Percentiles rank a stretch among this genome's conserved stretches.
phyloP scores from a whole-genome alignment of 768 basidiomycete genomes.

The Hemileccinum rubropunctum region DNA sequence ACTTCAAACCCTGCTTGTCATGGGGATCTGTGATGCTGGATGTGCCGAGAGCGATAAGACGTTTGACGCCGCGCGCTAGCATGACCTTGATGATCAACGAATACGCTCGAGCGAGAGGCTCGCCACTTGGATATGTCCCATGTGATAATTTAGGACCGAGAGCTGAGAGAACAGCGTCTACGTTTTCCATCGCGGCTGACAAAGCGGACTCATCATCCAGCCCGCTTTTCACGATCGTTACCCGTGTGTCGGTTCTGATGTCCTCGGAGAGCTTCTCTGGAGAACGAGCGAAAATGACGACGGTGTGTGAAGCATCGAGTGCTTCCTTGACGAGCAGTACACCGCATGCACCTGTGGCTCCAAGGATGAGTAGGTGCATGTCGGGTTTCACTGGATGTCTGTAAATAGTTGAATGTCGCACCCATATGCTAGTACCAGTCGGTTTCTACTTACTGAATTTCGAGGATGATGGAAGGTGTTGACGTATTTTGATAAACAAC shows the following conservation, averaged over 20 bases:
- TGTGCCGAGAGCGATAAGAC: slow-evolving; percentile 67
- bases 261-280: slow-evolving; percentile 60
- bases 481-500: too few relatives aligned
- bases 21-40: slow-evolving; percentile 58
- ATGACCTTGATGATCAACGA: slow-evolving; percentile 52
- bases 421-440: neutral
- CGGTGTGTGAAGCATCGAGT: slow-evolving; percentile 41
- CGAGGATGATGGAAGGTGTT: too few relatives aligned
- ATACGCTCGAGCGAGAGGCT: slow-evolving; percentile 65
- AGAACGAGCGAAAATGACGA: slow-evolving; percentile 63
- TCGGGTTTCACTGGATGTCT: neutral
- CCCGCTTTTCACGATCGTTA: slow-evolving; percentile 53
- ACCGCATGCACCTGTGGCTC: slow-evolving; percentile 64
- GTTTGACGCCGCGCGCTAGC: slow-evolving; percentile 48
- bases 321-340: slow-evolving; percentile 54
- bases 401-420: neutral
- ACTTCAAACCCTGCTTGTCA: slow-evolving; percentile 51
- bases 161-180: slow-evolving; percentile 63
- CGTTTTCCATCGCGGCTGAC: slow-evolving; percentile 50
- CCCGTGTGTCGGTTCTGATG: slow-evolving; percentile 40
- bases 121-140: slow-evolving; percentile 43
- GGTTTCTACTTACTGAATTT: neutral
- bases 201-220: slow-evolving; percentile 52
- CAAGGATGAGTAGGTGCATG: slow-evolving; percentile 65
- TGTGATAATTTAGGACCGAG: slow-evolving; percentile 52